Base-by-base conservation (phyloP, 1,139 yeast genomes). In the Zygoascus sp. region DNA sequence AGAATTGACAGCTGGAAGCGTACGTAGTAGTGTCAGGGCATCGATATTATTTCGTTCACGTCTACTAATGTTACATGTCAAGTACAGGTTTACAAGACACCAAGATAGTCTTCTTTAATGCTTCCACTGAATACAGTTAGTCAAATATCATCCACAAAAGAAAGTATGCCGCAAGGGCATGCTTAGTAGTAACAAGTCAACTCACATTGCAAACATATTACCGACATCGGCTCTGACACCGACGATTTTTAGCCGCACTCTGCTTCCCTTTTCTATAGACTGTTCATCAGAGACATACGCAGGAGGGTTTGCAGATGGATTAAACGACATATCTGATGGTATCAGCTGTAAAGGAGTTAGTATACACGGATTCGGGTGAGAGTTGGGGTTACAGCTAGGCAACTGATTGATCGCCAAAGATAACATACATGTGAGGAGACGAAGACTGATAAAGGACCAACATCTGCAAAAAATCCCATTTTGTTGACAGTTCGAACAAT, bases 211-310 rank as follows among this genome's bases (percentile, higher is more conserved):
- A 65, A 87, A 88, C 65, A 92, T 90, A 59, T 94, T 94, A 61
- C 95, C 94, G 15, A 94, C 98, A 68, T 94, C 98, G 17, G 97
- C 88, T 65, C 97, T 79, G 36, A 97, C 94, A 68, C 98, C 98
- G 47, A 92, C 97, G 45, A 92, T 87, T 73, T 92, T 92, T 58
- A 94, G 81, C 64, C 99, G 79, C 28, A 92, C 95, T 59, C 92
- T 80, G 47, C 96, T 83, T 27, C 97, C 97, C 66, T 89, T 90
- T 62, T 88, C 95, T 50, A 92, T 87, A 54, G 88, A 83, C 69
- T 90, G 97, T 60, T 92, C 98, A 32, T 95, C 95, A 54, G 95
- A 83, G 50, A 86, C 94, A 65, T 89, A 94, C n/a, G 97, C 96
- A 7, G 98, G 98, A 11, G 98, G 98, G 59, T 92, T 90, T 20